phyloP scores from a whole-genome alignment of 306 rosid species.

The Corylus heterophylla region DNA sequence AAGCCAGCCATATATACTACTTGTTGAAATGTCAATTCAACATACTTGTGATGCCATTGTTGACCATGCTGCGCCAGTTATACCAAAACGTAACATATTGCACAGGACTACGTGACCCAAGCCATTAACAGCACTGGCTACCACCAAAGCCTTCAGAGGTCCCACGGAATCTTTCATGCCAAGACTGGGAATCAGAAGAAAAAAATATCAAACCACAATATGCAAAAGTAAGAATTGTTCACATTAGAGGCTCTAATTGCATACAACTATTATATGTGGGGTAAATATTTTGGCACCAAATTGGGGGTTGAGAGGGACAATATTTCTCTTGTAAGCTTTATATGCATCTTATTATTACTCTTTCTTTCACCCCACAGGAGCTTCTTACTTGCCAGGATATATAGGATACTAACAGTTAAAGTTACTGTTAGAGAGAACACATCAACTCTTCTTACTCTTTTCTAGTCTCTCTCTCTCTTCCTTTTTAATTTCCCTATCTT shows the following conservation, averaged over 20 bases:
- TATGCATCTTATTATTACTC: background rate
- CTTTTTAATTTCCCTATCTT: background rate
- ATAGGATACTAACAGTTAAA: background rate
- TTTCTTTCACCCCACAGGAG: background rate
- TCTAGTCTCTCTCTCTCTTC: background rate
- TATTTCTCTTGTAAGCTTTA: too few relatives aligned
- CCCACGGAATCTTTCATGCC: slow-evolving; percentile 96
- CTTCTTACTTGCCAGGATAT: background rate
- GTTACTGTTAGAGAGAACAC: background rate
- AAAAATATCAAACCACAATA: slow-evolving; percentile 13
- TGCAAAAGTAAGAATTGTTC: slow-evolving; percentile 10
- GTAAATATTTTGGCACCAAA: too few relatives aligned
- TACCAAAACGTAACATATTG: slow-evolving; percentile 60
- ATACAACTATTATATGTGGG: too few relatives aligned
- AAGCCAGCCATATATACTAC: background rate
- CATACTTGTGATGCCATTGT: slow-evolving; percentile 77
- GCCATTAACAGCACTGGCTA: slow-evolving; percentile 61
- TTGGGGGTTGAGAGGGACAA: too few relatives aligned
- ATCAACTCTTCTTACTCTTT: background rate
- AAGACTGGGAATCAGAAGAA: slow-evolving; percentile 48
- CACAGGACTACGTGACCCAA: slow-evolving; percentile 64
- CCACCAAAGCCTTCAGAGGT: slow-evolving; percentile 75
- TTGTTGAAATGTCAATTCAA: slow-evolving; percentile 11
- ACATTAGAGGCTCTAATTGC: background rate
- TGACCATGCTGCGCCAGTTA: slow-evolving; percentile 89